These are phyloP conservation scores for Stentor coeruleus DNA, from an alignment of 73 alveolate species.

Conservation along the genomic window DNA sequence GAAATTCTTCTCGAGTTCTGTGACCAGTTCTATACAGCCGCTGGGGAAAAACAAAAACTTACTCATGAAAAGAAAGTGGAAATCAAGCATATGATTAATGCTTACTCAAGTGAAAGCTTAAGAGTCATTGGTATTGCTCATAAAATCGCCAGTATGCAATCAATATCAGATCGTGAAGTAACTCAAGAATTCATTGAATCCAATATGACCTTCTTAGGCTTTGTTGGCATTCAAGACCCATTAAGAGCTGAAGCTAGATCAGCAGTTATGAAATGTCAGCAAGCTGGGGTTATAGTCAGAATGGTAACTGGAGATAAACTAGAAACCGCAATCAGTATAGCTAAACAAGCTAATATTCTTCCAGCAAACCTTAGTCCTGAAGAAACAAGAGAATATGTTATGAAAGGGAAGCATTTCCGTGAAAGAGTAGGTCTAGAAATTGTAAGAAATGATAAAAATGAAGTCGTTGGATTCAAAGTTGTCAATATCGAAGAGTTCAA, in stretches of 20 bases:
- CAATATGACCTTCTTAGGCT: conserved; percentile 50
- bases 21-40: conserved; percentile 43
- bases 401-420: conserved; percentile 50
- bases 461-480: conserved; percentile 18
- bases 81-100: conserved; percentile 53
- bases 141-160: conserved; percentile 13
- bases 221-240: conserved; percentile 86
- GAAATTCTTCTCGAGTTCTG: conserved; percentile 72
- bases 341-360: conserved; percentile 75
- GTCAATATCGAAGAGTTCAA: conserved; percentile 69
- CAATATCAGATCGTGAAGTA: conserved; percentile 38
- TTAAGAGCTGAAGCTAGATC: conserved; percentile 75
- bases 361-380: not conserved
- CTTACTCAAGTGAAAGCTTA: conserved; percentile 59
- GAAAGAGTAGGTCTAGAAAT: conserved; percentile 45
- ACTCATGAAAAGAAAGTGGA: conserved; percentile 35
- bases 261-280: conserved; percentile 76
- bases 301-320: conserved; percentile 97
- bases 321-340: conserved; percentile 91
- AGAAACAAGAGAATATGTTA: conserved; percentile 23
- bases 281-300: conserved; percentile 85
- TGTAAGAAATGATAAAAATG: not conserved
- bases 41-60: conserved; percentile 52
- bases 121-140: conserved; percentile 70
- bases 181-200: conserved; percentile 42